Conservation (phyloP, 345 rosid species). For the Populus nigra region DNA sequence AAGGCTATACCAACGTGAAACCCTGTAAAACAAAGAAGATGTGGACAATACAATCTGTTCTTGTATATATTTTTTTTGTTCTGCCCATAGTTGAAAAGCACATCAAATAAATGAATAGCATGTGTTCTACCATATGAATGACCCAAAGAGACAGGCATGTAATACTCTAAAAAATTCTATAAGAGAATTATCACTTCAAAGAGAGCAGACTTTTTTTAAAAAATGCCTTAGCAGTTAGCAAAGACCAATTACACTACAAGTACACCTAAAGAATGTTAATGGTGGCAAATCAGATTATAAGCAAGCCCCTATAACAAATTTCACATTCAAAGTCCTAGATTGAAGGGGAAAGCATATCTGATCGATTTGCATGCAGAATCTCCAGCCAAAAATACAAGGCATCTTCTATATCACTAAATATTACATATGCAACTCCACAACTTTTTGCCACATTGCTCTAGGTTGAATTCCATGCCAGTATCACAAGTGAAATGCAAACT, state of each 20-base stretch:
- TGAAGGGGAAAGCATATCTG: not conserved
- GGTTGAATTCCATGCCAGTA: not conserved
- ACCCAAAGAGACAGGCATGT: not conserved
- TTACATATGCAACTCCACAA: not conserved
- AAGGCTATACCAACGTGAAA: constrained; percentile 79
- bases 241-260: not conserved
- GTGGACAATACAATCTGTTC: not conserved
- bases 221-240: not conserved
- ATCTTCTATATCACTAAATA: not conserved
- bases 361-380: not conserved
- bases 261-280: no score
- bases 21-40: constrained; percentile 40
- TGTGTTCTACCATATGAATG: not conserved
- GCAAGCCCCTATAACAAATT: not conserved
- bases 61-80: not conserved
- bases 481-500: not conserved
- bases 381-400: not conserved
- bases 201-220: no score
- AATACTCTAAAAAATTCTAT: not conserved
- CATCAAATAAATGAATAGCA: not conserved
- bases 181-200: not conserved
- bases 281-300: not conserved
- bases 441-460: not conserved
- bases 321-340: not conserved
- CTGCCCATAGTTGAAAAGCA: not conserved